Percentiles rank a stretch among this genome's conserved stretches.
These are phyloP conservation scores for Endoconidiophora laricicola DNA, from an alignment of 2,329 filamentous ascomycete genomes.

Conservation along the genomic window DNA sequence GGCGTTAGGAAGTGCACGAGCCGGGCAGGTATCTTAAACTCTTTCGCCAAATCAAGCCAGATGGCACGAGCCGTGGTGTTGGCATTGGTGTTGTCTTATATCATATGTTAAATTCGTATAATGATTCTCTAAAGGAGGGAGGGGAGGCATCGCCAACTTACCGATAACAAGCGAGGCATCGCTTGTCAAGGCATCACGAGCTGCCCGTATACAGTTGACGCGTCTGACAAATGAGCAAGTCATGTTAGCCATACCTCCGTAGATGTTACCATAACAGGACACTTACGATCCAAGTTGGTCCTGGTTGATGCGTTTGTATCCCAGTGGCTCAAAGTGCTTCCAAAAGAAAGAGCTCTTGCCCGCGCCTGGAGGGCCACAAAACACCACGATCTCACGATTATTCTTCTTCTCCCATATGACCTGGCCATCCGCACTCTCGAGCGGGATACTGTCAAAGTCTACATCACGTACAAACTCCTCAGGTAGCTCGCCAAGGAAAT, in stretches of 20 bases:
- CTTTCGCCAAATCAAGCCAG: constrained; percentile 62
- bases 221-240: constrained; percentile 20
- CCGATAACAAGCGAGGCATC: constrained; percentile 61
- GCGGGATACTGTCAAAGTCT: constrained; percentile 43
- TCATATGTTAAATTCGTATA: background rate
- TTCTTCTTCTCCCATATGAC: constrained; percentile 41
- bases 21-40: constrained; percentile 56
- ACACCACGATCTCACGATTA: constrained; percentile 58
- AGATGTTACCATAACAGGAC: constrained; percentile 13
- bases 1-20: constrained; percentile 73
- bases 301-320: constrained; percentile 78
- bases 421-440: constrained; percentile 15
- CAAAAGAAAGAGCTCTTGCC: constrained; percentile 90
- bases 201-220: constrained; percentile 55
- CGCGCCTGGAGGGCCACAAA: constrained; percentile 75
- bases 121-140: background rate
- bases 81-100: constrained; percentile 84
- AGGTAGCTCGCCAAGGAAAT: constrained; percentile 55
- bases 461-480: constrained; percentile 54
- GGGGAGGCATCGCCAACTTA: constrained; percentile 27
- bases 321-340: constrained; percentile 57
- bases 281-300: constrained; percentile 57
- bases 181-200: constrained; percentile 44
- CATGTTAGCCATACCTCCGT: background rate
- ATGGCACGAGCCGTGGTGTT: constrained; percentile 58